These are phyloP conservation scores for Termitomyces sp. DNA, from an alignment of 768 basidiomycete species.

Conservation along the genomic window DNA sequence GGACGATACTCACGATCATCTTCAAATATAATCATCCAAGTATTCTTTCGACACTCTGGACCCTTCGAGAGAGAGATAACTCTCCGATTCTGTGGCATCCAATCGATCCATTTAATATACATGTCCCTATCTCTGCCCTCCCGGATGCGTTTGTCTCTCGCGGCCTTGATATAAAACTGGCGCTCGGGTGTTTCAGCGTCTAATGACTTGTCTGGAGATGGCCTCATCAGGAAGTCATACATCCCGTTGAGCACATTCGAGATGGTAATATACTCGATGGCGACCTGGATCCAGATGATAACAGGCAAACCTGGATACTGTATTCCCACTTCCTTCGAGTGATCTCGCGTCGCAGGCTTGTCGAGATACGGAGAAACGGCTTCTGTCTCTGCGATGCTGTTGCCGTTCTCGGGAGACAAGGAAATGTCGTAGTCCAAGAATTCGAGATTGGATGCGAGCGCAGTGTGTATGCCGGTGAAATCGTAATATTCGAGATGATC, in stretches of 20 bases:
- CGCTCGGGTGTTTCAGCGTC: not conserved
- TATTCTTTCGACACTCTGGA: not conserved
- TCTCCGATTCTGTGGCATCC: not conserved
- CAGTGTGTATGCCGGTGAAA: not conserved
- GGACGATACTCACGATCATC: not conserved
- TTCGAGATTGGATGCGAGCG: not conserved
- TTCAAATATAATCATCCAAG: not conserved
- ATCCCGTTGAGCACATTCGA: not conserved
- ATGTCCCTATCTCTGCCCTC: not conserved
- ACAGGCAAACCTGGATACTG: not conserved
- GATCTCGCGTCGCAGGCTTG: not conserved
- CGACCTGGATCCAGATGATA: not conserved
- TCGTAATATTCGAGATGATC: not conserved
- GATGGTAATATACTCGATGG: not conserved
- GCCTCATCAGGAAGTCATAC: not conserved
- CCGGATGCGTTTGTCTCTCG: not conserved
- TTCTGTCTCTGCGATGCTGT: not conserved
- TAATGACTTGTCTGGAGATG: not conserved
- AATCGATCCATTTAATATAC: not conserved
- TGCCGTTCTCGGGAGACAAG: not conserved
- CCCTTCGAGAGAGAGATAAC: not conserved
- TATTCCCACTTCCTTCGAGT: not conserved
- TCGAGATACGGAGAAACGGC: not conserved
- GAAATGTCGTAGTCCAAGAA: not conserved
- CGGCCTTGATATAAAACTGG: not conserved